Base-by-base conservation (phyloP, 2,329 filamentous ascomycete genomes). In the Apiospora saccharicola region DNA sequence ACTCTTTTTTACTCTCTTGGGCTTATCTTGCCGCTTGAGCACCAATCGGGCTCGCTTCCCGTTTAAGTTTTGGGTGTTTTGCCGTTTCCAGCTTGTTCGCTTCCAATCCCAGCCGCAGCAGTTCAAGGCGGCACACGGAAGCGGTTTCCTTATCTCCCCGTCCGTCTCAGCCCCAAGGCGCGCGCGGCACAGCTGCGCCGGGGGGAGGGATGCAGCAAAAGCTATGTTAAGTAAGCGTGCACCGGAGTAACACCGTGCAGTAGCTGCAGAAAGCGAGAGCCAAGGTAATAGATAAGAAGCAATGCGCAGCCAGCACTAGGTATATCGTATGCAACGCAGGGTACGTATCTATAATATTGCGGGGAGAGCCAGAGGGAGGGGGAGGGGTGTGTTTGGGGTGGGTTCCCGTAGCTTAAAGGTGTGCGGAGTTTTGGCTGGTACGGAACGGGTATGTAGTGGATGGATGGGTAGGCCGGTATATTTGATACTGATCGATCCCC, bases 251-350 rank as follows among this genome's bases (percentile, higher is more conserved):
- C 19, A 37, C 53, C 4, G 53, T 57, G 51, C 26, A 57, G 53
- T 37, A n/a, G n/a, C n/a, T n/a, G 51, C 26, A 19, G 34, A 19
- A 57, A 57, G 53, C 26, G n/a, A 61, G 22, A 30, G 53, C 53
- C 53, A 61, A 61, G 30, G 53, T 30, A 37, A 61, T 61, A 61
- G 53, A 61, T 61, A 61, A 61, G 53, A 61, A 61, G 30, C 53
- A 37, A 61, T 34, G 26, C 19, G 53, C 53, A 41, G 37, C 37
- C 19, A 37, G 53, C 26, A 19, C 30, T 61, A 7, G 19, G 49
- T 26, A n/a, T n/a, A 6, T 53, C 1, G 51, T 34, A 30, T 57
- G 4, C 51, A 34, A 22, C 53, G 53, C 53, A n/a, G n/a, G 57
- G 57, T 64, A 64, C 57, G 57, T 64, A 64, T 41, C 57, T 64